Base-by-base conservation (phyloP, 768 basidiomycete genomes). In the Lyophyllum semitale region DNA sequence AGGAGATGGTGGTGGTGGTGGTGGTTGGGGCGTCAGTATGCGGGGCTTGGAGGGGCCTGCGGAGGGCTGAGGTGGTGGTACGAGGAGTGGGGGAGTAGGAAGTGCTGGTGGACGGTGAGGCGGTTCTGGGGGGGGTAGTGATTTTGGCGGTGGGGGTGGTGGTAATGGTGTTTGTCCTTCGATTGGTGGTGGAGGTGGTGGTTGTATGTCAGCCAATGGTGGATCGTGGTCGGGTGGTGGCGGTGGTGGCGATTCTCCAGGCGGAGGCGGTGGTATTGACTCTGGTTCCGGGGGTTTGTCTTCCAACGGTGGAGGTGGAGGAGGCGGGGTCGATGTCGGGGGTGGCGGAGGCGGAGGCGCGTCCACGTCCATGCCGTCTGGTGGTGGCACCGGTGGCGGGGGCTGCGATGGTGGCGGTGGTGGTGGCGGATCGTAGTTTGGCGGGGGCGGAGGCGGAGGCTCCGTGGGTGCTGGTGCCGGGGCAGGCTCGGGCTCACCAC, bases 201-300 rank as follows among this genome's bases (percentile, higher is more conserved):
- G 29, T 30, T 30, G 29, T 30, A 11, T 11, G 5, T 30, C 29
- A 6, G 29, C 29, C 11, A 11, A 30, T 8, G 68, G 65, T 11
- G 63, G 62, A 18, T 68, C n/a, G 68, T 35, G 71, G 68, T 8
- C n/a, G n/a, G 67, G 68, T 9, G 60, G 63, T 54, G 23, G 66
- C 63, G 30, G 59, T 58, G 22, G 63, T n/a, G 66, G 64, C 12
- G 61, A 55, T 51, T 60, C 44, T 42, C 60, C 44, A n/a, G 70
- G 69, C 5, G 62, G 70, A 12, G 68, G 66, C 4, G 66, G 64
- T 7, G 61, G 60, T 25, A 59, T 42, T 49, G 63, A 60, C 17
- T 69, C 71, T 6, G 74, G 70, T 4, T 76, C 68, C 11, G 37
- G n/a, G n/a, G n/a, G n/a, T n/a, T n/a, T n/a, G n/a, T 25, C 51